phyloP scores from a whole-genome alignment of 805 yeast species.

The Limtongozyma cylindracea region DNA sequence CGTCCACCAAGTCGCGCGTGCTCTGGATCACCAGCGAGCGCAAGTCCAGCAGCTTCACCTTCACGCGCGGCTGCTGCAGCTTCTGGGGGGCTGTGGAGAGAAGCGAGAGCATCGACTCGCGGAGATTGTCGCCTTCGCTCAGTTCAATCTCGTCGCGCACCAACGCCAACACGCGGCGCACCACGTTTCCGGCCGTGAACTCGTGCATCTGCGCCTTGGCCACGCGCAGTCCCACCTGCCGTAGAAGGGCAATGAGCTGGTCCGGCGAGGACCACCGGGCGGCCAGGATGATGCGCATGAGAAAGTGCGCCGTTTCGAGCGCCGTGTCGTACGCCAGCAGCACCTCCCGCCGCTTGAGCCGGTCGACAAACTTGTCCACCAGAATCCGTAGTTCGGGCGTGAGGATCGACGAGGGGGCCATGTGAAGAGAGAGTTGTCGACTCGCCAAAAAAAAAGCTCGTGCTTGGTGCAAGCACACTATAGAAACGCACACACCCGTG shows the following conservation, averaged over 20 bases:
- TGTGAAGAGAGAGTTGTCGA: neutral
- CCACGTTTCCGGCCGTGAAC: conserved; percentile 72
- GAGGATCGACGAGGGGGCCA: neutral
- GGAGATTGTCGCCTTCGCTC: conserved; percentile 11
- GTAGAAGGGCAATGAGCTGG: conserved; percentile 45
- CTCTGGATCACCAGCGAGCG: conserved; percentile 79
- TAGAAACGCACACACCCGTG: too few species aligned
- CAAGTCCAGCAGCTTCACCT: conserved; percentile 26
- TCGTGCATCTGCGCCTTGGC: conserved; percentile 75
- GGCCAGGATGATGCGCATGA: conserved; percentile 72
- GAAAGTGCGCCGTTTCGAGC: conserved; percentile 60
- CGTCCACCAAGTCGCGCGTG: conserved; percentile 78
- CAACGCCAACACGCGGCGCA: conserved; percentile 67
- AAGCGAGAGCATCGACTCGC: conserved; percentile 70
- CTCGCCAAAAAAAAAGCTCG: too few species aligned
- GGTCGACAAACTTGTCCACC: conserved; percentile 13
- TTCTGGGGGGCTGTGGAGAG: conserved; percentile 21
- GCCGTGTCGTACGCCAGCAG: conserved; percentile 67
- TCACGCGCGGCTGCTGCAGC: conserved; percentile 4
- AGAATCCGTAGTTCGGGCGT: conserved; percentile 10
- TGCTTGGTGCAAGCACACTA: too few species aligned
- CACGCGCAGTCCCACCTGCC: conserved; percentile 45
- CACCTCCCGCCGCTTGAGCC: conserved; percentile 66
- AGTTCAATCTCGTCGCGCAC: conserved; percentile 70
- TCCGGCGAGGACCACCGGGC: conserved; percentile 69